Conservation (phyloP, 140 eudicot genomes). For the Cichorium intybus region DNA sequence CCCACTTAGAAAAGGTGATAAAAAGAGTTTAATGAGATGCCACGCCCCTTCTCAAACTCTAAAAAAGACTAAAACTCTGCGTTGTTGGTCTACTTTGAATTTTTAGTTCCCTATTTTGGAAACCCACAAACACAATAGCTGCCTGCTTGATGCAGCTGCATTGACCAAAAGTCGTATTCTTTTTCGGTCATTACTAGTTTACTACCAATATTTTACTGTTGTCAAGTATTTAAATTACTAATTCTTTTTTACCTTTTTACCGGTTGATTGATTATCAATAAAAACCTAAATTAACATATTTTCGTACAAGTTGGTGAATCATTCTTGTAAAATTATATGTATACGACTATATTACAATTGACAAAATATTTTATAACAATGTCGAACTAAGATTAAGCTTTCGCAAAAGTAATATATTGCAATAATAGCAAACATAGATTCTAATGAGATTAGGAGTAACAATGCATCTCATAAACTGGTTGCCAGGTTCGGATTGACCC, state of each 20-base stretch:
- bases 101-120: slow-evolving; percentile 28
- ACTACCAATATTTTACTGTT: not conserved
- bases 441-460: too few relatives aligned
- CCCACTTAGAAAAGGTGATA: slow-evolving; percentile 22
- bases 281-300: not conserved
- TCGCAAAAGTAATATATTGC: too few relatives aligned
- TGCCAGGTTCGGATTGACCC: too few relatives aligned
- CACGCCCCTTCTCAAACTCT: slow-evolving; percentile 13
- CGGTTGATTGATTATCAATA: too few relatives aligned
- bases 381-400: too few relatives aligned
- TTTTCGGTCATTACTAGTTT: not conserved
- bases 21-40: slow-evolving; percentile 24
- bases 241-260: not conserved
- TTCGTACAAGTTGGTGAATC: not conserved
- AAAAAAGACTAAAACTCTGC: slow-evolving; percentile 6
- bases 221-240: not conserved
- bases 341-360: too few relatives aligned
- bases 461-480: too few relatives aligned
- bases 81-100: slow-evolving; percentile 17
- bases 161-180: slow-evolving; percentile 17
- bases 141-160: slow-evolving; percentile 26
- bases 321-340: too few relatives aligned
- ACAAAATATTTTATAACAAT: too few relatives aligned
- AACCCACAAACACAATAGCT: slow-evolving; percentile 19
- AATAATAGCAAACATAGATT: too few relatives aligned